phyloP scores from a whole-genome alignment of 78 protist species.

The Cyanophora paradoxa region DNA sequence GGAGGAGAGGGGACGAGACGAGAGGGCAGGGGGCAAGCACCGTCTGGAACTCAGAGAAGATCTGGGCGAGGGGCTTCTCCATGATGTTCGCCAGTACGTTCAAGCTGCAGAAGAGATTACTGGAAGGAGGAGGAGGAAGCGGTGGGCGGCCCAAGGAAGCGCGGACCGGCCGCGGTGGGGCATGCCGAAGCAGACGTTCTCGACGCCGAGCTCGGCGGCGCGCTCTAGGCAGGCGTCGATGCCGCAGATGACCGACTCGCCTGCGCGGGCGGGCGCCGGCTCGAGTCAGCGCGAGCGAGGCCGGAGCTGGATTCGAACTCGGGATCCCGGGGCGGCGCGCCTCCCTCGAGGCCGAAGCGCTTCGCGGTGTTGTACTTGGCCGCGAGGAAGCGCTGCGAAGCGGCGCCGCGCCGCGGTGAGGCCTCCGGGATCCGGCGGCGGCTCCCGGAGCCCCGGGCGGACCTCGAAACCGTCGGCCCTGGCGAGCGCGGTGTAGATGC shows the following conservation, averaged over 20 bases:
- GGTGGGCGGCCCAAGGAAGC: not conserved
- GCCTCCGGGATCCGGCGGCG: too few species aligned
- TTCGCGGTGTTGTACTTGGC: conserved; percentile 45
- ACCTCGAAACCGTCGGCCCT: conserved; percentile 69
- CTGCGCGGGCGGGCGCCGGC: too few species aligned
- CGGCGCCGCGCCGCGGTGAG: too few species aligned
- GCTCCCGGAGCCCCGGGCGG: too few species aligned
- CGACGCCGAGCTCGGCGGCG: conserved; percentile 69
- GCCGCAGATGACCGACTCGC: too few species aligned
- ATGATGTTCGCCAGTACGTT: conserved; percentile 82
- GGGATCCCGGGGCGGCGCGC: conserved; percentile 50
- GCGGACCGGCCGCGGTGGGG: conserved; percentile 86
- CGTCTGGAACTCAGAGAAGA: conserved; percentile 82
- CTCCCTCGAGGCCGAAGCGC: conserved; percentile 93
- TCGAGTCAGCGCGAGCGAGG: too few species aligned
- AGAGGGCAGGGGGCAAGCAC: not conserved
- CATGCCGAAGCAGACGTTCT: conserved; percentile 86
- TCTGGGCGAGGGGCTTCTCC: conserved; percentile 75
- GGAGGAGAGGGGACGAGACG: not conserved
- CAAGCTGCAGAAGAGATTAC: conserved; percentile 23
- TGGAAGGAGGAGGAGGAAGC: not conserved
- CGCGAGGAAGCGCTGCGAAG: conserved; percentile 34
- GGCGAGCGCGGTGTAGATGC: conserved; percentile 48
- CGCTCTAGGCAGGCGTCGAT: too few species aligned
- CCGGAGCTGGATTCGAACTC: too few species aligned